Percentiles rank a stretch among this genome's conserved stretches.
Evolutionary conservation across 495 filamentous ascomycete genomes (phyloP).

Genomic region (Cercophora newfieldiana): DNA sequence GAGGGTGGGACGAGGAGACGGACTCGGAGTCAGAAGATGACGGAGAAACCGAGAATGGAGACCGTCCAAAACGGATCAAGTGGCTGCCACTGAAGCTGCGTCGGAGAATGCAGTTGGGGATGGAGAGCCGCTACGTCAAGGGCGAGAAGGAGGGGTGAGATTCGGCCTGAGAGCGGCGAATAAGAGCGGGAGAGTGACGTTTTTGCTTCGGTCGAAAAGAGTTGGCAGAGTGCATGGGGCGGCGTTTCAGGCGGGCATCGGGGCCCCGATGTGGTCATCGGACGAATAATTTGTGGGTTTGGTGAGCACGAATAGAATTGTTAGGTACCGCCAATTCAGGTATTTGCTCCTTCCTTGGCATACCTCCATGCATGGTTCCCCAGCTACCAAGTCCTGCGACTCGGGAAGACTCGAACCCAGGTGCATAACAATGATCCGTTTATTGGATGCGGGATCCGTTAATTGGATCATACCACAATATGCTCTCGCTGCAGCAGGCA

Average conservation of each 20-base stretch:
- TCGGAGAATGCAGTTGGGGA: slow-evolving; percentile 36
- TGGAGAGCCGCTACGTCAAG: slow-evolving; percentile 44
- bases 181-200: slow-evolving; percentile 1
- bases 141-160: slow-evolving; percentile 18
- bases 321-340: neutral
- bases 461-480: slow-evolving; percentile 9
- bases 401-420: neutral
- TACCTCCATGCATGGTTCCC: neutral
- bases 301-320: neutral
- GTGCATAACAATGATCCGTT: neutral
- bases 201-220: neutral
- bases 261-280: neutral
- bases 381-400: neutral
- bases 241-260: neutral
- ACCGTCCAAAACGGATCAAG: slow-evolving; percentile 11
- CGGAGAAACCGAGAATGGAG: slow-evolving; percentile 16
- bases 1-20: slow-evolving; percentile 25
- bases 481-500: neutral
- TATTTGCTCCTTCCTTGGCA: neutral
- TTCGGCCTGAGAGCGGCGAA: neutral
- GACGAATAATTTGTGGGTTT: neutral
- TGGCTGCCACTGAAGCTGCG: slow-evolving; percentile 35
- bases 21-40: slow-evolving; percentile 34
- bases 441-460: neutral
- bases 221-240: neutral